Evolutionary conservation across 129 eudicot genomes (phyloP).

Genomic region (Lactuca sativa): DNA sequence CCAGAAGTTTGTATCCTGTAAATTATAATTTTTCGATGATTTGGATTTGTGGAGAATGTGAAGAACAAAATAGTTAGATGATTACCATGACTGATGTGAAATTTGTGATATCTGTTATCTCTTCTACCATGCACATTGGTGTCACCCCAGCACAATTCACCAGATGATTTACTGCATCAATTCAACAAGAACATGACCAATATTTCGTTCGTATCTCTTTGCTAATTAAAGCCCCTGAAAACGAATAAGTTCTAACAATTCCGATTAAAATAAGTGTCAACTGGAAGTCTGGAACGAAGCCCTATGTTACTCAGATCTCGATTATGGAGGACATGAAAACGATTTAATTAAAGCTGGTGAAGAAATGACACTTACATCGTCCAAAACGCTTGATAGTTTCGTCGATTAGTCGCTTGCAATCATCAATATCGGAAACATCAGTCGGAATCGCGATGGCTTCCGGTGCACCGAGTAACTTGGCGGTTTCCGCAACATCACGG

Average conservation of each 20-base stretch:
- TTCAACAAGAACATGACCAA: neutral
- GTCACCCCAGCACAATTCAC: too few species aligned
- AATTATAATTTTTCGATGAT: neutral
- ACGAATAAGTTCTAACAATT: too few species aligned
- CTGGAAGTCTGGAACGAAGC: too few species aligned
- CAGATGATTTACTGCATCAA: constrained; percentile 39
- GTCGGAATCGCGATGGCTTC: constrained; percentile 38
- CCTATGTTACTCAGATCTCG: too few species aligned
- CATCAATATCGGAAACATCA: constrained; percentile 52
- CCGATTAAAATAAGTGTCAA: too few species aligned
- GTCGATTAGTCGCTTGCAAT: constrained; percentile 41
- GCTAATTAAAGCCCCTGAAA: too few species aligned
- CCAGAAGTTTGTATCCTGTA: constrained; percentile 69
- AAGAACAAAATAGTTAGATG: neutral
- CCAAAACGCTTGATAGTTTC: constrained; percentile 48
- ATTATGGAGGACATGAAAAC: too few species aligned
- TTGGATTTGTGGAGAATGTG: neutral
- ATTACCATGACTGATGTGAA: too few species aligned
- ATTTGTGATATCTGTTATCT: too few species aligned
- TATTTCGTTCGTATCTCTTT: too few species aligned
- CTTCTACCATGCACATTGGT: too few species aligned
- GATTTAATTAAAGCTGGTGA: neutral
- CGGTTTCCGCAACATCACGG: constrained; percentile 43
- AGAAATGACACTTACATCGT: constrained; percentile 35
- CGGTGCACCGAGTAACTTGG: constrained; percentile 48